Percentiles rank a stretch among this genome's conserved stretches.
Conservation (phyloP, 2,329 filamentous ascomycete species). For the Pleoardoris graminearum region DNA sequence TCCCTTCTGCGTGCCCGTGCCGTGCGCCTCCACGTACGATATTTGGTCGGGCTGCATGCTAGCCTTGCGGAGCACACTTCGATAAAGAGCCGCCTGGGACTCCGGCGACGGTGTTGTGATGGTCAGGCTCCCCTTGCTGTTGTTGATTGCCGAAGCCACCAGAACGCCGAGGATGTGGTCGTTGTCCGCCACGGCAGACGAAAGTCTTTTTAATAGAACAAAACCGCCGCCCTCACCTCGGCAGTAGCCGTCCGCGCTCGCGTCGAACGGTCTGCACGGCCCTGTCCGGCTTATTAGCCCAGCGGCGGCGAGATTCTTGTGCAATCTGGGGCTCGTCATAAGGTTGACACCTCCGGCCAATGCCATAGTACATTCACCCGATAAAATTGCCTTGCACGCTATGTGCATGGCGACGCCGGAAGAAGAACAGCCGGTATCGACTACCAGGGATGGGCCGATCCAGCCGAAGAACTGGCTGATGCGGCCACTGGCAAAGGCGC, state of each 20-base stretch:
- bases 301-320: conserved; percentile 38
- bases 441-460: conserved; percentile 45
- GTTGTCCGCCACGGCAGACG: conserved; percentile 34
- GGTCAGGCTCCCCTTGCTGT: conserved; percentile 33
- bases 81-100: conserved; percentile 19
- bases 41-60: conserved; percentile 36
- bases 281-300: conserved; percentile 23
- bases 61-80: conserved; percentile 28
- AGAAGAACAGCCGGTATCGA: conserved; percentile 41
- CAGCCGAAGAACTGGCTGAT: conserved; percentile 37
- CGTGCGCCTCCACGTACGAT: conserved; percentile 32
- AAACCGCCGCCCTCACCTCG: conserved; percentile 31
- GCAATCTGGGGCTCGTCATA: conserved; percentile 40
- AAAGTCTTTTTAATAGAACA: conserved; percentile 36
- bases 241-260: conserved; percentile 40
- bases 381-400: conserved; percentile 27
- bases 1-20: conserved; percentile 34
- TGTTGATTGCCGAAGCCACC: conserved; percentile 44
- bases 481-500: conserved; percentile 56
- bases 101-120: conserved; percentile 25
- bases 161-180: conserved; percentile 43
- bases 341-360: conserved; percentile 21
- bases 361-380: conserved; percentile 22
- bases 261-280: conserved; percentile 28
- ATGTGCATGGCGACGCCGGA: conserved; percentile 25